A percentile compares a stretch with the other conserved stretches of the same genome.
Conservation (phyloP, 179 eudicot species). For the Silene noctiflora region DNA sequence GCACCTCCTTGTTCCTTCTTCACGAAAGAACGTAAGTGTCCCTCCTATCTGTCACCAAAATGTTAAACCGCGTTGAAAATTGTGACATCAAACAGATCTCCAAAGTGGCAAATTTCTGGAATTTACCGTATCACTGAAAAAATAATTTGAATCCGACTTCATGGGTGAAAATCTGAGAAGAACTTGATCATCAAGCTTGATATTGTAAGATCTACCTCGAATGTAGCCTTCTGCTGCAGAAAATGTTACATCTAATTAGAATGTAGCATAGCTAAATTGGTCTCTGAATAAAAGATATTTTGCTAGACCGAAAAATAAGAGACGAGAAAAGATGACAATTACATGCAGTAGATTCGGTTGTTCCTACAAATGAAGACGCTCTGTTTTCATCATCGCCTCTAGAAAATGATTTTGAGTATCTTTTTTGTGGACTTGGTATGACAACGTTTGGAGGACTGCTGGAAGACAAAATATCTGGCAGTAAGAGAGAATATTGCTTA, state of each 20-base stretch:
- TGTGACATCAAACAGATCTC: not conserved
- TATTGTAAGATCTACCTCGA: slow-evolving; percentile 95
- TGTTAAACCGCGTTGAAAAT: slow-evolving; percentile 18
- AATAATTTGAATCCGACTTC: slow-evolving; percentile 86
- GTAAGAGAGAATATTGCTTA: slow-evolving; percentile 12
- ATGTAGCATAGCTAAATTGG: not conserved
- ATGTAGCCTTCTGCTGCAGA: slow-evolving; percentile 96
- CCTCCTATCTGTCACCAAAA: slow-evolving; percentile 81
- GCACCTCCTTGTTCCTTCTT: slow-evolving; percentile 85
- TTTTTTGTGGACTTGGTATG: slow-evolving; percentile 45
- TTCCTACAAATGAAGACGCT: slow-evolving; percentile 40
- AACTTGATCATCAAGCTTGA: slow-evolving; percentile 96
- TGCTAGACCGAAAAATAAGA: slow-evolving; percentile 9
- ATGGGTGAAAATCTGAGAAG: slow-evolving; percentile 91
- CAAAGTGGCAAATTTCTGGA: not conserved
- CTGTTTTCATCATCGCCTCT: slow-evolving; percentile 56
- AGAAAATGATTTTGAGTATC: slow-evolving; percentile 42
- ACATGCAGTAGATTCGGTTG: slow-evolving; percentile 74
- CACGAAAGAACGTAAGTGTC: slow-evolving; percentile 91
- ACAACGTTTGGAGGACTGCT: slow-evolving; percentile 40
- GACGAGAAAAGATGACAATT: slow-evolving; percentile 27
- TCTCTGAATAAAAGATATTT: not conserved
- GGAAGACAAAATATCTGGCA: slow-evolving; percentile 51
- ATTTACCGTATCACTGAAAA: slow-evolving; percentile 88
- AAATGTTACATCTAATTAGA: slow-evolving; percentile 53